Conservation (phyloP, 2,329 filamentous ascomycete genomes). For the Cercospora sojina region DNA sequence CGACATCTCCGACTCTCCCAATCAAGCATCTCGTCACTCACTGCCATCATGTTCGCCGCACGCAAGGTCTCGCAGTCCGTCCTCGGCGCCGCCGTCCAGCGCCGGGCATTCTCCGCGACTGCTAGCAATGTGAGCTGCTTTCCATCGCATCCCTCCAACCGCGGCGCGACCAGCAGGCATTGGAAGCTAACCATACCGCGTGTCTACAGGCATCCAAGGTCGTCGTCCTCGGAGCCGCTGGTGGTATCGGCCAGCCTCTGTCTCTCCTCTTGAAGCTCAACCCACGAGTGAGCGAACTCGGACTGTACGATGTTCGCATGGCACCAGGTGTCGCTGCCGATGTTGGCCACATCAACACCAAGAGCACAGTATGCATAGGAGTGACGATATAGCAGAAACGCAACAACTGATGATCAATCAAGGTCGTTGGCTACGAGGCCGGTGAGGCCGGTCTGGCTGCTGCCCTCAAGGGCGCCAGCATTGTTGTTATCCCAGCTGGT, state of each 20-base stretch:
- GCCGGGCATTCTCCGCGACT: slow-evolving; percentile 54
- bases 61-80: slow-evolving; percentile 45
- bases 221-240: slow-evolving; percentile 90
- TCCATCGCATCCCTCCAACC: slow-evolving; percentile 1
- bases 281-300: slow-evolving; percentile 87
- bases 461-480: slow-evolving; percentile 81
- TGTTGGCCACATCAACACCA: slow-evolving; percentile 98
- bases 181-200: slow-evolving; percentile 13
- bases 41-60: slow-evolving; percentile 68
- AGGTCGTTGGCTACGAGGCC: slow-evolving; percentile 85
- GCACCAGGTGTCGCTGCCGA: slow-evolving; percentile 97
- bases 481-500: slow-evolving; percentile 96
- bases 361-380: slow-evolving; percentile 62
- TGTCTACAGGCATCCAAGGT: slow-evolving; percentile 83
- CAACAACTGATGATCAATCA: slow-evolving; percentile 22
- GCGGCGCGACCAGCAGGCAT: slow-evolving; percentile 5
- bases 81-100: slow-evolving; percentile 50
- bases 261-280: slow-evolving; percentile 99
- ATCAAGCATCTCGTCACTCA: slow-evolving; percentile 6
- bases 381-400: neutral
- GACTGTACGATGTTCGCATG: slow-evolving; percentile 96
- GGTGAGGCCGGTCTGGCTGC: slow-evolving; percentile 66
- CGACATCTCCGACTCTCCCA: neutral
- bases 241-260: slow-evolving; percentile 97
- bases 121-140: slow-evolving; percentile 47